Percentiles rank a stretch among this genome's conserved stretches.
Conservation (phyloP, 306 rosid genomes). For the Quercus gilva region DNA sequence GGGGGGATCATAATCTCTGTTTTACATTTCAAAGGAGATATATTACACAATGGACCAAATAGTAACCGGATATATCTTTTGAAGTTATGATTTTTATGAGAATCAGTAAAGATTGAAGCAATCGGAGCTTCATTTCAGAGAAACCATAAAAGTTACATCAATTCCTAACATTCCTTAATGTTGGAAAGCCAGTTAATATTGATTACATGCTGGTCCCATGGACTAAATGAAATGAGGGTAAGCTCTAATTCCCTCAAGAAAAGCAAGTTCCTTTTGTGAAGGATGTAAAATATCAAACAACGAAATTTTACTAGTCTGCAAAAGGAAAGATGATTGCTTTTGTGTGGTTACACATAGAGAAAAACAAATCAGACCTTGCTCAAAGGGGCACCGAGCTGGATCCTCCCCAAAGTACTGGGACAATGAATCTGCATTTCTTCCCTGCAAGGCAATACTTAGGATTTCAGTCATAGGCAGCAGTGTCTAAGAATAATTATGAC, state of each 20-base stretch:
- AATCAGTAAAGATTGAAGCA: background rate
- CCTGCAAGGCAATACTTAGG: conserved; percentile 53
- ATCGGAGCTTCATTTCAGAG: background rate
- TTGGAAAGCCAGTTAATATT: background rate
- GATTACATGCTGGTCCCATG: background rate
- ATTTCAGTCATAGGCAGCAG: conserved; percentile 22
- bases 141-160: background rate
- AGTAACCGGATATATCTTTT: background rate
- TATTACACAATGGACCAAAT: background rate
- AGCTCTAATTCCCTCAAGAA: too few species aligned
- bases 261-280: too few species aligned
- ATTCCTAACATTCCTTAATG: background rate
- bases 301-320: background rate
- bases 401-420: conserved; percentile 98
- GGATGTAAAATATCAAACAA: background rate
- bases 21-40: background rate
- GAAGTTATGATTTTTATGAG: background rate
- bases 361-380: conserved; percentile 73
- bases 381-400: conserved; percentile 97
- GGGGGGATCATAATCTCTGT: background rate
- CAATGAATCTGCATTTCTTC: conserved; percentile 95
- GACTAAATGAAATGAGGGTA: too few species aligned
- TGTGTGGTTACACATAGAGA: background rate
- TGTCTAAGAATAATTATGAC: conserved; percentile 11
- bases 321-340: background rate